Base-by-base conservation (phyloP, 2,329 filamentous ascomycete species). In the Cryphonectria parasitica region DNA sequence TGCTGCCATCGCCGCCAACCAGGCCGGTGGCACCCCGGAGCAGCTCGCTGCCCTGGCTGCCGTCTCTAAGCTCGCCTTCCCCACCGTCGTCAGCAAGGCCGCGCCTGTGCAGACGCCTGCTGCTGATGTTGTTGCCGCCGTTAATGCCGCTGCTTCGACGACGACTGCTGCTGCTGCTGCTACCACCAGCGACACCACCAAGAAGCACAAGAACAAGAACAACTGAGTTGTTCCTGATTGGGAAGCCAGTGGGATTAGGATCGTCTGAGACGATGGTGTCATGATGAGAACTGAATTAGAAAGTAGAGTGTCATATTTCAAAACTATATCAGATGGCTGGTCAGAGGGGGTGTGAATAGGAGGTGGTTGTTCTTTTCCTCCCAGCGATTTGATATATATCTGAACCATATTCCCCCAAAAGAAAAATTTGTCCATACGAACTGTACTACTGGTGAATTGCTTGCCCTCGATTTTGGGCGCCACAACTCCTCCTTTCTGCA, bases 1-100 rank as follows among this genome's bases (percentile, higher is more conserved):
- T 2, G 81, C 72, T 3, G 84, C 84, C 36, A 76, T 85, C n/a
- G 78, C 78, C 1, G 83, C 83, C 8, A 85, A 84, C 76, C 80
- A 83, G 70, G 77, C 80, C 41, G 81, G 79, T 58, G 84, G 84
- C 3, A 70, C 75, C 13, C 70, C 74, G 1, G 75, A 79, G 34
- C 77, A 75, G 1, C 65, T 66, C 25, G 62, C 65, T 4, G 69
- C 66, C 17, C 54, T 41, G 15, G 58, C 22, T 2, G 41, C 56
- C 3, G 71, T 68, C 56, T 43, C 61, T 13, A 68, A 65, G 68
- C 17, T 54, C 22, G 28, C 34, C 5, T 43, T 34, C 4, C 45
- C 67, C 13, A 63, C 64, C 54, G 52, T 73, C 41, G 64, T 69
- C 25, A 66, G 49, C 65, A 73, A 73, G 49, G 67, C 64, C 11